Evolutionary conservation across 2,329 filamentous ascomycete genomes (phyloP).

Genomic region (Pestalotiopsis sp.): DNA sequence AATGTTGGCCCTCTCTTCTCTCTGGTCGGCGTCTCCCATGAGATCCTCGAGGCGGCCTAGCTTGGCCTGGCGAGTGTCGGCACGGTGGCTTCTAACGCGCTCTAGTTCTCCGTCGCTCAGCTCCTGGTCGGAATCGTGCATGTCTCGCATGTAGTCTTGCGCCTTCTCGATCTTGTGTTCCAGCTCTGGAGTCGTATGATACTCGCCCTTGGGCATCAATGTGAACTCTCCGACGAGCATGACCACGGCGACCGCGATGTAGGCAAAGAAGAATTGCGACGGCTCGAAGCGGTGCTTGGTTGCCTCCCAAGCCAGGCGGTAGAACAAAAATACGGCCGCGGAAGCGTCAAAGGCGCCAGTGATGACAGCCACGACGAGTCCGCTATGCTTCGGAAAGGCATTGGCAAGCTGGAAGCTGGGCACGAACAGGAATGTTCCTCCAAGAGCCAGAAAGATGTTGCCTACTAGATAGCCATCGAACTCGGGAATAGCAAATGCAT

Average conservation of each 20-base stretch:
- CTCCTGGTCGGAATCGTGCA: conserved; percentile 56
- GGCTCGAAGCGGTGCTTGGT: conserved; percentile 33
- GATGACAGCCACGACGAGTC: conserved; percentile 59
- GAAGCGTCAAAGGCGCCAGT: conserved; percentile 67
- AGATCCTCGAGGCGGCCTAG: conserved; percentile 64
- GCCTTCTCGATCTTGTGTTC: conserved; percentile 39
- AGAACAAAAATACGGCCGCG: conserved; percentile 60
- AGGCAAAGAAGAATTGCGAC: conserved; percentile 40
- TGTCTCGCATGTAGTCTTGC: conserved; percentile 36
- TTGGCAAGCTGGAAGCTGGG: conserved; percentile 66
- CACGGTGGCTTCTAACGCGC: conserved; percentile 41
- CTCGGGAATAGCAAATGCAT: conserved; percentile 50
- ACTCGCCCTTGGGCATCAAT: conserved; percentile 40
- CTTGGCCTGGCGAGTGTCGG: conserved; percentile 53
- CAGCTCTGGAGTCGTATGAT: conserved; percentile 38
- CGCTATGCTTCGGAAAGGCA: conserved; percentile 60
- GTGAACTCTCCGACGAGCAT: conserved; percentile 37
- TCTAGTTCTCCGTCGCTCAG: conserved; percentile 46
- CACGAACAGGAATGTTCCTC: conserved; percentile 64
- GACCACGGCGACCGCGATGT: conserved; percentile 35
- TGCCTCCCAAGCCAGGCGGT: conserved; percentile 55
- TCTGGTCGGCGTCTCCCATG: conserved; percentile 55
- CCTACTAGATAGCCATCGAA: conserved; percentile 62
- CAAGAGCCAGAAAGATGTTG: conserved; percentile 61
- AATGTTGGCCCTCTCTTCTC: conserved; percentile 52